Evolutionary conservation across 345 rosid genomes (phyloP).

Genomic region (Reutealis trisperma): DNA sequence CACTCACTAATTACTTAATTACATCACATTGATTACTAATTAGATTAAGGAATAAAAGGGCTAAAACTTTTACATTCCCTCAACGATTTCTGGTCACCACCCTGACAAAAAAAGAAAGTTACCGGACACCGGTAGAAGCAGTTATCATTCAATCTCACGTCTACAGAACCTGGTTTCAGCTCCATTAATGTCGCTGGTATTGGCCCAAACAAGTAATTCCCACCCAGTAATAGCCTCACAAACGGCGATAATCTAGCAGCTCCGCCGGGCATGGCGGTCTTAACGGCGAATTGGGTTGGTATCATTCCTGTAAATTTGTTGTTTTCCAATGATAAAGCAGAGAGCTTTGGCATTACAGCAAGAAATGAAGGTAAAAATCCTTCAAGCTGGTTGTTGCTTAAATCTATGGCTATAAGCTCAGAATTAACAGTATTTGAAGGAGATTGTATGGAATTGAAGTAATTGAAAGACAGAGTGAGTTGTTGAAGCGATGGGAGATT

Average conservation of each 20-base stretch:
- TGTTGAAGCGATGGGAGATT: constrained; percentile 73
- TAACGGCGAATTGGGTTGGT: constrained; percentile 44
- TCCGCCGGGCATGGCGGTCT: constrained; percentile 36
- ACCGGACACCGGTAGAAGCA: constrained; percentile 77
- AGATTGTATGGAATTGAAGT: constrained; percentile 51
- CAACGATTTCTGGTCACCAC: constrained; percentile 63
- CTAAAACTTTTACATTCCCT: constrained; percentile 64
- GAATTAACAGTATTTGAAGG: constrained; percentile 26
- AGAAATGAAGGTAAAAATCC: constrained; percentile 42
- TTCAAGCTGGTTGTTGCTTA: constrained; percentile 40
- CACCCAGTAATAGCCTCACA: constrained; percentile 74
- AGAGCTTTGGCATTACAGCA: constrained; percentile 42
- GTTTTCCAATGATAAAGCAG: constrained; percentile 45
- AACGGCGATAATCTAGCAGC: constrained; percentile 52
- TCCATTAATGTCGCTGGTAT: constrained; percentile 65
- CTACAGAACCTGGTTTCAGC: constrained; percentile 58
- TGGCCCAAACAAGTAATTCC: constrained; percentile 76
- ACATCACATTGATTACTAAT: background rate
- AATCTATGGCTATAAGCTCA: constrained; percentile 51
- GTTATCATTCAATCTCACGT: constrained; percentile 59
- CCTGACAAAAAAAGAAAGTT: constrained; percentile 71
- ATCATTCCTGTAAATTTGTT: constrained; percentile 44
- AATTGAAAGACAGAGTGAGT: constrained; percentile 70
- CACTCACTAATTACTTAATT: background rate
- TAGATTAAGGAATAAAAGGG: constrained; percentile 41